Percentiles rank a stretch among this genome's conserved stretches.
These are phyloP conservation scores for Meyerozyma carpophila DNA, from an alignment of 1,139 yeast genomes.

Conservation along the genomic window DNA sequence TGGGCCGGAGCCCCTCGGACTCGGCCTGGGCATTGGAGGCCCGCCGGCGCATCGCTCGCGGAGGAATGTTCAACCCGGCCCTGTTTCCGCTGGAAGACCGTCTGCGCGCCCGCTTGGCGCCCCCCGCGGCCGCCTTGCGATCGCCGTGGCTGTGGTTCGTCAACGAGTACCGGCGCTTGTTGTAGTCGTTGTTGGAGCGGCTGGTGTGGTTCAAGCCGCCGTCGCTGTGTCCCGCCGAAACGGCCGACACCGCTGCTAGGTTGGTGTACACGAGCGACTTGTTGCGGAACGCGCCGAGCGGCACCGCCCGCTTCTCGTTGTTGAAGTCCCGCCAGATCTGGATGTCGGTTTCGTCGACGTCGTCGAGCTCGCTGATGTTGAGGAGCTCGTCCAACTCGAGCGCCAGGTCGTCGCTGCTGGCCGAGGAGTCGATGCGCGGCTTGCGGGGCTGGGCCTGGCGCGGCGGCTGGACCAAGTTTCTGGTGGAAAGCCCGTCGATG, in stretches of 20 bases:
- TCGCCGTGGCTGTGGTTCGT: constrained; percentile 8
- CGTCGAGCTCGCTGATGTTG: constrained; percentile 84
- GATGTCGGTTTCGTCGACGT: constrained; percentile 57
- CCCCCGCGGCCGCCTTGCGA: constrained; percentile 8
- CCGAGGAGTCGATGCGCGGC: constrained; percentile 5
- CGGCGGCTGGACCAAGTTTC: constrained; percentile 44
- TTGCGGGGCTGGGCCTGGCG: constrained; percentile 6
- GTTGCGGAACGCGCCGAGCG: constrained; percentile 85
- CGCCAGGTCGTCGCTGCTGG: constrained; percentile 49
- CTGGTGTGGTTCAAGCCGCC: constrained; percentile 20
- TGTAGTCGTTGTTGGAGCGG: constrained; percentile 15
- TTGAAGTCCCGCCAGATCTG: constrained; percentile 51
- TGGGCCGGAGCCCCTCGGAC: constrained; percentile 67
- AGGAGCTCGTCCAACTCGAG: constrained; percentile 79
- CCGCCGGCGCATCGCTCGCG: constrained; percentile 40
- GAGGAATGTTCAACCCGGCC: constrained; percentile 12
- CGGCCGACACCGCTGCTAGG: not conserved
- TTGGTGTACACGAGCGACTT: constrained; percentile 47
- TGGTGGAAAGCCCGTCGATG: constrained; percentile 87
- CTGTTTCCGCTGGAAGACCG: constrained; percentile 4
- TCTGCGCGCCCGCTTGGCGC: constrained; percentile 3
- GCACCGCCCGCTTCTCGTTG: constrained; percentile 54
- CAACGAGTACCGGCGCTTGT: constrained; percentile 12
- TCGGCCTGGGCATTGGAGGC: constrained; percentile 69
- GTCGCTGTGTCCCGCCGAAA: constrained; percentile 11